Base-by-base conservation (phyloP, 78 protist species). In the Speleostelium caveatum region DNA sequence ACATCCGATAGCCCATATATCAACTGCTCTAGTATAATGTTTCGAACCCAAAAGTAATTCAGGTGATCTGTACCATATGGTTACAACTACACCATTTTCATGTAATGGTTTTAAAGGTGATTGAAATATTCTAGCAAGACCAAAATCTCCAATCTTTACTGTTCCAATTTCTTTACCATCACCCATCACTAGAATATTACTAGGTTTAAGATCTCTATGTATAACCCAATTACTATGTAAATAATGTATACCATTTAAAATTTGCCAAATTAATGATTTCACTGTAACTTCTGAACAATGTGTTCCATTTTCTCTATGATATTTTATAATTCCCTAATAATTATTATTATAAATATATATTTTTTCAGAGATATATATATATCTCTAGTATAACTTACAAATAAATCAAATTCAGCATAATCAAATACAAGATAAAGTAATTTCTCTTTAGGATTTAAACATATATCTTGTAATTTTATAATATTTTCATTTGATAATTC, bases 41-140 rank as follows among this genome's bases (percentile, higher is more conserved):
- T 94, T 93, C 0, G 97, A 78, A 28, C 97, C 98, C 8, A 97
- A 89, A 49, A 97, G 85, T 1, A 97, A 96, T 56, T 97, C 98
- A 0, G 98, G 98, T 6, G 98, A 96, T 21, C 98, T 73, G 66
- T 97, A 97, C 98, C 98, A 97, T 30, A 97, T 93, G 49, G 98
- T 97, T 7, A 96, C 98, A 12, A 97, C 98, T 1, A 96, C 97
- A 67, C 96, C 96, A 66, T 94, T 79, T 32, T 86, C 87, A 33
- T 55, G 28, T 19, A 94, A 49, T 14, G 92, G 75, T 26, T 67
- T 68, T 14, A 93, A 55, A 1, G 97, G 97, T 0, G 86, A 38
- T 61, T 94, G 80, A 79, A 93, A 94, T 28, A 91, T 45, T 2
- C 97, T 71, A 0, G 97, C 97, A 22, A 96, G 45, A n/a, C 97